Base-by-base conservation (phyloP, 1,284 basidiomycete species). In the Golubevia sp. region DNA sequence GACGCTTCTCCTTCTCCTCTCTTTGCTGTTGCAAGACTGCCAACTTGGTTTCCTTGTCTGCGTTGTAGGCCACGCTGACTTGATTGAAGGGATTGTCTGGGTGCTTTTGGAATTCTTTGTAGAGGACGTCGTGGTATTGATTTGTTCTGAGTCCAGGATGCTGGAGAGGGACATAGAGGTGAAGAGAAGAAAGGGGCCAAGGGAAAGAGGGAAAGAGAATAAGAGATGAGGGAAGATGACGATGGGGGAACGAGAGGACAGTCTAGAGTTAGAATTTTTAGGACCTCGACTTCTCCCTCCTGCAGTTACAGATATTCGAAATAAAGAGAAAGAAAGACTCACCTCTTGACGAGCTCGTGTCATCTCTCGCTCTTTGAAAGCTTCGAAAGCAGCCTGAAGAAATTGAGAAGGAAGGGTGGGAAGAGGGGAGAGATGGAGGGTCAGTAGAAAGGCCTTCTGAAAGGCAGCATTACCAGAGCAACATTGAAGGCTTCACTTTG, bases 11-110 rank as follows among this genome's bases (percentile, higher is more conserved):
- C 23, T 57, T 66, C 26, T 72, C 67, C 18, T 69, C 68, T 58
- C 74, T 67, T 70, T 81, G 74, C 7, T 63, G 55, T 66, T 83
- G 65, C 49, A 84, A 66, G 2, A 76, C 74, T 5, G 71, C 66
- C 20, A 84, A 51, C 59, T 82, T 81, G 0, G 81, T 77, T 53
- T 79, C 77, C 70, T 84, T 79, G 57, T 60, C 70, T 2, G 82
- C 82, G 56, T 84, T 76, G 66, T 83, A 84, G 2, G 69, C 56
- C 15, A 84, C 73, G 38, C 62, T 70, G 38, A 77, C 48, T 66
- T 82, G 77, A 64, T 84, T 84, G 73, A 83, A 84, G 6, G 82
- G 82, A 60, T 84, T 84, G 54, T 82, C 78, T 18, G 78, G 77
- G 53, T 78, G 76, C 59, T 84, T 84, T 56, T 80, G 57, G 68